Base-by-base conservation (phyloP, 2,329 filamentous ascomycete species). In the Rhinocladiella similis region DNA sequence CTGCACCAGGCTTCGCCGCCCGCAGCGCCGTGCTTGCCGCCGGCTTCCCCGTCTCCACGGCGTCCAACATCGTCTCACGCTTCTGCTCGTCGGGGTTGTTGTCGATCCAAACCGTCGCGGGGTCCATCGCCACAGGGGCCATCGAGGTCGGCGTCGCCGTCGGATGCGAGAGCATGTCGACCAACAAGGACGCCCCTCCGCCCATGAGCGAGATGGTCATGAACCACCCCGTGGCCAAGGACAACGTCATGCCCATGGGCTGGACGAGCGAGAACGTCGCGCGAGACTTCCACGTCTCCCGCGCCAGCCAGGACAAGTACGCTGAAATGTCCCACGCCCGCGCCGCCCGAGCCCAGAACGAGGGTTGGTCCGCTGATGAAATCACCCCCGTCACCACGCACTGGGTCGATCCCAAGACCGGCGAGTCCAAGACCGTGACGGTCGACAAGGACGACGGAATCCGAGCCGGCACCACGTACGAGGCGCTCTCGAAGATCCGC, bases 191-290 rank as follows among this genome's bases (percentile, higher is more conserved):
- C 47, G 92, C 92, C 60, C 93, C 97, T 14, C 84, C 87, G 60
- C 91, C 97, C 75, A 96, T 97, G 82, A 94, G 89, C 35, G 90
- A 95, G 46, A 82, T 90, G 52, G 85, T 97, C 63, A 89, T 96
- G 70, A 82, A 78, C 66, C 83, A 93, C 79, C 82, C 84, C 60
- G 88, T 94, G 71, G 84, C 92, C 27, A 89, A 88, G 69, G 95
- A 97, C 83, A 97, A 94, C 85, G 96, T 96, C 78, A 91, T 97
- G 5, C 87, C 91, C 72, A 97, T 97, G 93, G 93, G 93, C 67
- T 83, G 91, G n/a, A 81, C 97, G 49, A 96, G 91, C 29, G 94
- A 99, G 77, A 76, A 93, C 69, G 97, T 97, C 91, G 94, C 93
- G 64, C 88, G 91, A 75, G 90, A 91, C 72, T 85, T 88, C 68